Percentiles rank a stretch among this genome's conserved stretches.
Conservation (phyloP, 1,284 basidiomycete genomes). For the Athelia sp. region DNA sequence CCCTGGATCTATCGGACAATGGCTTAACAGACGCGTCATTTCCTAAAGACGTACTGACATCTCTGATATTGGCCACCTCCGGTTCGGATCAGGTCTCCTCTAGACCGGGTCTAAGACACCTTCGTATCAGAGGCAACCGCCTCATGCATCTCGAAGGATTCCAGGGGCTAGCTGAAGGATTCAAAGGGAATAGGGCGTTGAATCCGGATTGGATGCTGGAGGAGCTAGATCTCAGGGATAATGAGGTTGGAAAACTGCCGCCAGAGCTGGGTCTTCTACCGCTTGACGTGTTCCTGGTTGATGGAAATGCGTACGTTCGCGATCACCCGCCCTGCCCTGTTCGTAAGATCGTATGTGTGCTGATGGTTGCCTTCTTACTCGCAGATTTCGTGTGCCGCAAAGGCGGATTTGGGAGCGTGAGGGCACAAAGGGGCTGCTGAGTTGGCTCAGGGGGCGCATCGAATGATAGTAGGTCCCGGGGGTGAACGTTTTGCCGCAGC, state of each 20-base stretch:
- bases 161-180: slow-evolving; percentile 48
- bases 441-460: slow-evolving; percentile 67
- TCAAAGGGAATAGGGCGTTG: slow-evolving; percentile 58
- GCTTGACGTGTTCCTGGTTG: slow-evolving; percentile 73
- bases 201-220: slow-evolving; percentile 63
- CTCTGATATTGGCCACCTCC: slow-evolving; percentile 43
- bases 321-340: background rate
- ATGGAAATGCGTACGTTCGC: slow-evolving; percentile 75
- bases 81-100: slow-evolving; percentile 6
- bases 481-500: too few relatives aligned
- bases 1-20: slow-evolving; percentile 74
- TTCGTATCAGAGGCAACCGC: slow-evolving; percentile 63
- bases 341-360: background rate
- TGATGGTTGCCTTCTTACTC: slow-evolving; percentile 4
- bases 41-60: slow-evolving; percentile 36
- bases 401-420: slow-evolving; percentile 78
- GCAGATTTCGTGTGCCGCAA: slow-evolving; percentile 74
- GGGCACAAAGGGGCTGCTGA: slow-evolving; percentile 74
- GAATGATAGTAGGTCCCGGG: slow-evolving; percentile 31
- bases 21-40: slow-evolving; percentile 49
- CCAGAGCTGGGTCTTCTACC: slow-evolving; percentile 67
- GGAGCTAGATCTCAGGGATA: slow-evolving; percentile 75
- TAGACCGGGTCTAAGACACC: slow-evolving; percentile 55
- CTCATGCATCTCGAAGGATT: slow-evolving; percentile 60
- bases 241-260: slow-evolving; percentile 64